Base-by-base conservation (phyloP, 2,329 filamentous ascomycete genomes). In the Fusarium algeriense region DNA sequence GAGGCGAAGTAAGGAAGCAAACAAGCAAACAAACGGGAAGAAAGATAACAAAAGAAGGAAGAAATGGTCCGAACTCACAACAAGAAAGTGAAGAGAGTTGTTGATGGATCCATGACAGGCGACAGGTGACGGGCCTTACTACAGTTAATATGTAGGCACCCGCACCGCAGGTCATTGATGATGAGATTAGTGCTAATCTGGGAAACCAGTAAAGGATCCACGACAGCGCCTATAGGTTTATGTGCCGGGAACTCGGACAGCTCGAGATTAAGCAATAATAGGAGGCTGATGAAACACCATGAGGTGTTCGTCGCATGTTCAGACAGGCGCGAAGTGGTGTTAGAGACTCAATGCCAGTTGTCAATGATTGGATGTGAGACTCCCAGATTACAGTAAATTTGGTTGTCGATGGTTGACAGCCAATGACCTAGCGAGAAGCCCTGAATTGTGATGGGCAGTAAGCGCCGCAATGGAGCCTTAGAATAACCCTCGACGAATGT, bases 51-150 rank as follows among this genome's bases (percentile, higher is more conserved):
- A 70, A 73, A 66, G 74, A 66, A 73, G 60, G 67, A 69, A 73
- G 56, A 64, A 69, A 73, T 64, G 63, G 76, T 62, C 75, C 75
- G 62, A 77, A 89, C 89, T 88, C 83, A 91, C 89, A 91, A 81
- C 81, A 90, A 85, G 79, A 92, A 92, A 67, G 90, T 91, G 78
- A 91, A 86, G 73, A 92, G 88, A 64, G 90, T 90, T 26, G 90
- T 91, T 44, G 85, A 85, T 57, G 87, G 87, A 80, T 89, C 87
- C 87, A 89, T 89, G 78, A 49, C 52, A 69, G 70, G 64, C 57
- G 57, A 58, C 45, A 48, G 56, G 50, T 63, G 59, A 66, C 67
- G 60, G 58, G 60, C 26, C 45, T 34, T 69, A 37, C 61, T 64
- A 45, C 48, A 67, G 71, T 76, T 71, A 76, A 74, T 77, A 76